These are phyloP conservation scores for Schwanniomyces vanrijiae DNA, from an alignment of 805 yeast species.

Conservation along the genomic window DNA sequence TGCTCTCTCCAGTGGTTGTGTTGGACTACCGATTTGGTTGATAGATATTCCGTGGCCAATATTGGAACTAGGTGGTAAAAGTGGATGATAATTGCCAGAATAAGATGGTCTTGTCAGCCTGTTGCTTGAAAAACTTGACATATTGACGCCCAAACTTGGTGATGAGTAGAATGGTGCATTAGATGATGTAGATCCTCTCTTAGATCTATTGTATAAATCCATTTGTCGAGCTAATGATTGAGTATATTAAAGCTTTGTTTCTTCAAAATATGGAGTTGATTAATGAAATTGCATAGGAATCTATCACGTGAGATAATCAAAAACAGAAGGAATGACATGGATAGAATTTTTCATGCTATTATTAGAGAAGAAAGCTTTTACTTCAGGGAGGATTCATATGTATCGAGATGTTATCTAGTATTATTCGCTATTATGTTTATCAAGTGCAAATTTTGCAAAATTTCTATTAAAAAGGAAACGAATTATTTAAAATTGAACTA, in stretches of 20 bases:
- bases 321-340: background rate
- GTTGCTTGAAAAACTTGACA: conserved; percentile 8
- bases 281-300: background rate
- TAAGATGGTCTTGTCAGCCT: conserved; percentile 7
- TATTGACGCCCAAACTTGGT: conserved; percentile 2
- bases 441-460: background rate
- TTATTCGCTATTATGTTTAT: background rate
- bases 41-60: background rate
- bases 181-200: conserved; percentile 10
- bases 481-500: background rate
- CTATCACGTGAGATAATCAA: background rate
- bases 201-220: conserved; percentile 10
- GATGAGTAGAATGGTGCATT: conserved; percentile 8
- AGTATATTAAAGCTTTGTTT: background rate
- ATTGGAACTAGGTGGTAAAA: conserved; percentile 11
- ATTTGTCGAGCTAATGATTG: background rate
- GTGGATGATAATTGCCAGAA: conserved; percentile 9
- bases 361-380: too few species aligned
- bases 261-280: background rate
- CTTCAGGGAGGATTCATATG: too few species aligned
- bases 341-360: too few species aligned
- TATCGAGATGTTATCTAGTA: too few species aligned
- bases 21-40: background rate
- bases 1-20: conserved; percentile 2
- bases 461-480: background rate